Base-by-base conservation (phyloP, 129 eudicot genomes). In the Pseudognaphalium luteoalbum region DNA sequence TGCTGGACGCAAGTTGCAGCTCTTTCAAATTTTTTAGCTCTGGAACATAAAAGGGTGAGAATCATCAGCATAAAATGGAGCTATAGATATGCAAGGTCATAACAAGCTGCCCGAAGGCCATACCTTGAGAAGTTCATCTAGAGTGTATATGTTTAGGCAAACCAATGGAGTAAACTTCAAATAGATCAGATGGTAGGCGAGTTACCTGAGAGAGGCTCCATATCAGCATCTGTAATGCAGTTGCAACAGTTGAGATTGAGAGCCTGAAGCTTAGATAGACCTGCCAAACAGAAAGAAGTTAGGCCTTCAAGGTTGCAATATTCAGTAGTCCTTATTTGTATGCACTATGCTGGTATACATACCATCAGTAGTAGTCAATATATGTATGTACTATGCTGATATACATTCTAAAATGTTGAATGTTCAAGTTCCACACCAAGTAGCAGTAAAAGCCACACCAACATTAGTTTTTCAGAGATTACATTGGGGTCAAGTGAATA, bases 221-320 rank as follows among this genome's bases (percentile, higher is more conserved):
- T 86, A 77, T 95, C 99, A 25, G 85, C 82, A 88, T 95, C 95
- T 0, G 84, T 83, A 65, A 95, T 89, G 92, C 95, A 95, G 72
- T 86, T 91, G 77, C 99, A 95, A 79, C 96, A 95, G 83, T 92
- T 95, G 75, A 91, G 62, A 64, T 95, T 89, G 30, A 95, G 96
- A 62, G 89, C 78, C 85, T 87, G 93, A 6, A 95, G 96, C 87
- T 89, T 95, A 54, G 87, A 70, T 7, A 91, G 81, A 25, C 97
- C 99, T 95, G 87, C 30, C 66, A 80, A 71, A 44, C 17, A 44
- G 16, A 44, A 44, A 3, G 16, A 17, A 44, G 12, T 44, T 44
- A 44, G 52, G 17, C 15, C 52, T 44, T 44, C 52, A 44, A 3
- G 52, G 52, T 44, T 44, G 52, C 17, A 44, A 11, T 12, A 44